Base-by-base conservation (phyloP, 345 rosid genomes). In the Bruguiera sexangula region DNA sequence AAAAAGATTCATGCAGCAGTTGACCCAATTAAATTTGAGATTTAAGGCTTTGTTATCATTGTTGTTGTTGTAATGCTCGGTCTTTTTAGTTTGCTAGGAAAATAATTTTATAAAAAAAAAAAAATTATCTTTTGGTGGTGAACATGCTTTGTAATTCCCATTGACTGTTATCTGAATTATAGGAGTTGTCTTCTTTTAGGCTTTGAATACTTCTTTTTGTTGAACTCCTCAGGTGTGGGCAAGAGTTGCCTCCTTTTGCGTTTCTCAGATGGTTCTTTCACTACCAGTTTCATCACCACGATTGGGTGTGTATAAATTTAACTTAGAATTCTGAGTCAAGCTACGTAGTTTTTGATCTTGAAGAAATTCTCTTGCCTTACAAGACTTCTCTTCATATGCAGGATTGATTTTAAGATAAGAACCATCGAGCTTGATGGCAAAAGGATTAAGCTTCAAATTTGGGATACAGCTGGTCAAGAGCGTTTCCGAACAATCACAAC, bases 381-480 rank as follows among this genome's bases (percentile, higher is more conserved):
- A 8, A 22, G 18, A n/a, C 24, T 53, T 19, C 27, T 39, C 54
- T 57, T 67, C 22, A 6, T 56, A 1, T 76, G 72, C 87, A 94
- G 97, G 6, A 94, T 94, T 75, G 97, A 94, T 75, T 94, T 94
- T 71, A 94, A 94, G 96, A 94, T 94, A 79, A 76, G 98, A 76
- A 94, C 98, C 55, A 86, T 91, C 70, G 98, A 94, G 82, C 90
- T 94, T 31, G 98, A 94, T 85, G 95, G 93, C 21, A 94, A 91
- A 81, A 78, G 95, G 73, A 91, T 94, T 82, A 94, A 94, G 81
- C 81, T 91, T 68, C 98, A 94, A 80, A 94, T 94, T 22, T 94
- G 98, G 98, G 98, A 91, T 68, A 94, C 84, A 0, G 98, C 98
- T 73, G 98, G 98, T 72, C 96, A 90, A 80, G 96, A 90, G 77